Base-by-base conservation (phyloP, 495 filamentous ascomycete species). In the Opeltia flavorubescens region DNA sequence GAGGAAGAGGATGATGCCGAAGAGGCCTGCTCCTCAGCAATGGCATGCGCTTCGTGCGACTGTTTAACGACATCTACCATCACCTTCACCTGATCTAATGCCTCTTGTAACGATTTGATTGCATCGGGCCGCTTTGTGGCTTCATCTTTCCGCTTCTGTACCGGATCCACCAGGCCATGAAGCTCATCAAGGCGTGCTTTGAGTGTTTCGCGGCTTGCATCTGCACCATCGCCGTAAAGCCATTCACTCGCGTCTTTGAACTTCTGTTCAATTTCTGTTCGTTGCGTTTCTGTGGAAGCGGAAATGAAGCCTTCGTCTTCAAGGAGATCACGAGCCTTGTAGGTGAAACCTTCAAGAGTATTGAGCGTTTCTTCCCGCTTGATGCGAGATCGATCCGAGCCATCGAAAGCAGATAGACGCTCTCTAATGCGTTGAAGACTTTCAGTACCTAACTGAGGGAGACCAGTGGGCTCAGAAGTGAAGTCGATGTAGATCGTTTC, bases 331-430 rank as follows among this genome's bases (percentile, higher is more conserved):
- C 87, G 80, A 33, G 81, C 76, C 50, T 77, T 80, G 71, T 99
- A 99, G 35, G 88, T 94, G 61, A 84, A 94, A n/a, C 74, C 78
- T 61, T 99, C 91, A 23, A 99, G 77, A 54, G 83, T 80, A 66
- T 99, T 99, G 24, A 95, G 66, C 8, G 84, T 75, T 62, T 95
- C 91, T 60, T 95, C 89, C 27, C 89, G 81, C 36, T 78, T 66
- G 34, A 78, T 63, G 25, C 88, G 84, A 4, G 81, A 73, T 38
- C 69, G 67, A 64, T 99, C 91, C 1, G 86, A 95, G 20, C 74
- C 68, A 53, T 88, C 87, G 49, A 95, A 94, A 2, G 84, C 80
- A 55, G 75, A 66, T 41, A 95, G 70, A 21, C 86, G 79, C 46
- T 77, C 69, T 56, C 80, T 80, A 61, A 88, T 78, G 7, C 78